Percentiles rank a stretch among this genome's conserved stretches.
Evolutionary conservation across 345 rosid genomes (phyloP).

Genomic region (Erodium maritimum): DNA sequence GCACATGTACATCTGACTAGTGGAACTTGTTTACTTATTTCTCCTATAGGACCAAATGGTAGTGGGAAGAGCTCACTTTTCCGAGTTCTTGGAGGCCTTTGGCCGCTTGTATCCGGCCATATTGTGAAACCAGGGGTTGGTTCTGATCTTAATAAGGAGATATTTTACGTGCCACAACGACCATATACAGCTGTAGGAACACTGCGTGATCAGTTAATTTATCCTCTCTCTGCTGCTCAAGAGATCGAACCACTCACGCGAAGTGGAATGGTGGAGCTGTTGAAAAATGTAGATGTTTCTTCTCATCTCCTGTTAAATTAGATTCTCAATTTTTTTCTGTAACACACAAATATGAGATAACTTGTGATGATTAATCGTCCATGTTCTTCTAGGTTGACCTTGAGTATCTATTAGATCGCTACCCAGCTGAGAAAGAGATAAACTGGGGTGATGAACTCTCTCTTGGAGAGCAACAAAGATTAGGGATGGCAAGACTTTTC

Average conservation of each 20-base stretch:
- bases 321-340: neutral
- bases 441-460: constrained; percentile 98
- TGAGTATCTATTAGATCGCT: constrained; percentile 83
- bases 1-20: neutral
- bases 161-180: constrained; percentile 95
- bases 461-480: constrained; percentile 95
- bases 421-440: constrained; percentile 76
- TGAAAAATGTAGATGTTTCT: constrained; percentile 61
- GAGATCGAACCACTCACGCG: constrained; percentile 61
- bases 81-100: constrained; percentile 97
- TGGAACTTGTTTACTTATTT: too few relatives aligned
- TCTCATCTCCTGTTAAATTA: neutral
- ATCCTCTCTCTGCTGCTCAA: constrained; percentile 78
- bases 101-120: constrained; percentile 92
- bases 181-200: constrained; percentile 99
- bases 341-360: neutral
- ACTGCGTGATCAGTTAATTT: constrained; percentile 90
- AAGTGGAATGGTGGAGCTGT: constrained; percentile 73
- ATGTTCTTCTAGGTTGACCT: constrained; percentile 64
- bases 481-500: constrained; percentile 98
- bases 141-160: constrained; percentile 96
- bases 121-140: constrained; percentile 98
- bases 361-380: constrained; percentile 5
- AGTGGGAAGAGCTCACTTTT: constrained; percentile 99
- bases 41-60: constrained; percentile 82